Evolutionary conservation across 768 basidiomycete genomes (phyloP), one percentile per base, ranked within the genome.

Genomic region (Hemileccinum impolitum): DNA sequence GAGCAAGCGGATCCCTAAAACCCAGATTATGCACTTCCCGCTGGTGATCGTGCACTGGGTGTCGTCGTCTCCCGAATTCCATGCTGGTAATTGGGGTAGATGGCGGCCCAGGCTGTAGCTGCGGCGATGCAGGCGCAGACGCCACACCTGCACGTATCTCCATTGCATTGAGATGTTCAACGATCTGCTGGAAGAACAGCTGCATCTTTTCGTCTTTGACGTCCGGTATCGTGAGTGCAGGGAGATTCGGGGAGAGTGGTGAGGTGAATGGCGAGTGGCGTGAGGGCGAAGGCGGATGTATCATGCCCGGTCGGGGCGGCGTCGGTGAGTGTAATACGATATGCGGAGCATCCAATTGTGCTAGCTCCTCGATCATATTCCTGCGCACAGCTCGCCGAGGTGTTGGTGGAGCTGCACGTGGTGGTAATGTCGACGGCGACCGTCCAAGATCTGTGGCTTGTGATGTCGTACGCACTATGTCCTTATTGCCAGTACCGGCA

Each of bases 121-220:
- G 58, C 13, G 63, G 59, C 15, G 63, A 56, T 21, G 37, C 48
- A 2, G 52, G 55, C 13, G 47, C 13, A 14, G 54, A 54, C 8
- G 60, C 17, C 36, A 57, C 55, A 8, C 57, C 64, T 13, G 79
- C 74, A 43, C 78, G 77, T 34, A 76, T 72, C 59, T 87, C 83
- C 71, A 92, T 81, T 38, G 78, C 76, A 58, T 85, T 83, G 48
- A 94, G 78, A 62, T 90, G 88, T 40, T 86, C 80, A 8, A 84
- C 87, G 39, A 94, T 84, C 65, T 94, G 89, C 47, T 87, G 76
- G 68, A 94, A 90, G 71, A 94, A 94, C 39, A 80, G 70, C 56
- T 92, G 89, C 59, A 95, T 81, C 39, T 79, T 82, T 45, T 80
- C 80, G 59, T 93, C 85, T 56, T 85, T 76, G 25, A 87, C 71